Evolutionary conservation across 1,284 basidiomycete genomes (phyloP), one percentile per base, ranked within the genome.

Genomic region (Thecaphora thlaspeos): DNA sequence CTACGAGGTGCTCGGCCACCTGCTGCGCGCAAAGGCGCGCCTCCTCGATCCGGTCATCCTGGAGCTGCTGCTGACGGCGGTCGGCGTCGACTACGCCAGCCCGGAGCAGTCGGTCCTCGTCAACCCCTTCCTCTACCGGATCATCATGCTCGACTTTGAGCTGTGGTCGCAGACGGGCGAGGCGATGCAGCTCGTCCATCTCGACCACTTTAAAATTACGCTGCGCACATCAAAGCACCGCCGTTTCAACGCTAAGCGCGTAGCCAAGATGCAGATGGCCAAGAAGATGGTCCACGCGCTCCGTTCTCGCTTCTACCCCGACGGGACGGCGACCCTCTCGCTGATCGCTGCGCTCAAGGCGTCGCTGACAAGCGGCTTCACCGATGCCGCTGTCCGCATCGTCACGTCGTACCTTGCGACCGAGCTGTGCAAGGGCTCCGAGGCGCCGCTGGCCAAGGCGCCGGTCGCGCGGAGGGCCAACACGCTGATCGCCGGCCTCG

Each of bases 131-230:
- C 90, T 90, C 2, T 95, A 94, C 73, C 84, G 85, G 41, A 83
- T 87, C 1, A 83, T 96, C 40, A 88, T 90, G 0, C 84, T 96
- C 2, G 90, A 95, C 72, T 90, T 95, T 66, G 87, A 91, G 55
- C 84, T 96, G 7, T 97, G 93, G 93, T 84, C 89, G 0, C 83
- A 80, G 23, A 86, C 89, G 0, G 80, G 82, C 1, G 71, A 80
- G 4, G 86, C 87, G 37, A 86, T 96, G 23, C 88, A 91, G 71
- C 81, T 81, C 3, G 83, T 86, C 17, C 88, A 92, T 71, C 82
- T 93, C 0, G 85, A 88, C 43, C 89, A 95, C 74, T 91, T 95
- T 71, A 78, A 82, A 1, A 86, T 84, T 12, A 83, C 96, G 8
- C 79, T 94, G 12, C 79, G 84, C 50, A 81, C 82, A 0, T 92